Conservation (phyloP, 495 filamentous ascomycete species). For the Penicillium steckii region DNA sequence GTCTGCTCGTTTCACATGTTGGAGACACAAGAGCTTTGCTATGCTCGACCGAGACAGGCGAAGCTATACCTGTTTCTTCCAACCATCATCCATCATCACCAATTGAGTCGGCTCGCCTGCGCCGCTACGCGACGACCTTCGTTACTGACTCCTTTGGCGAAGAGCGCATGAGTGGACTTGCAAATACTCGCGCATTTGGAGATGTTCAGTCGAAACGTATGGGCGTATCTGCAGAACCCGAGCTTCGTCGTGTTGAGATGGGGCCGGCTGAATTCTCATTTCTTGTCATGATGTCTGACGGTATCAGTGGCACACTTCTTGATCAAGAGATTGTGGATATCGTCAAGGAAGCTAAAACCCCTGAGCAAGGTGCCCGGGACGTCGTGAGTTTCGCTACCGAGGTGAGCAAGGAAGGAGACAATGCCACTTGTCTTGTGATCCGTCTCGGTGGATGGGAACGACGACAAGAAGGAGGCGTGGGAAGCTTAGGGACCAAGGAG, state of each 20-base stretch:
- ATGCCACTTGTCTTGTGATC: constrained; percentile 92
- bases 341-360: constrained; percentile 88
- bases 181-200: constrained; percentile 91
- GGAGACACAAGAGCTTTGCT: constrained; percentile 90
- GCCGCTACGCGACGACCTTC: constrained; percentile 81
- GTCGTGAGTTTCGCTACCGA: constrained; percentile 87
- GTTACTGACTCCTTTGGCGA: constrained; percentile 96
- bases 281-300: constrained; percentile 83
- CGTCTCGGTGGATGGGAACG: constrained; percentile 94
- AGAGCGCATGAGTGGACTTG: constrained; percentile 89
- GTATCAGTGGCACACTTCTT: constrained; percentile 73
- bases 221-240: constrained; percentile 90
- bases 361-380: constrained; percentile 75
- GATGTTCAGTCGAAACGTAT: constrained; percentile 89
- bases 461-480: constrained; percentile 80
- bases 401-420: constrained; percentile 78
- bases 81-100: constrained; percentile 91
- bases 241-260: constrained; percentile 72
- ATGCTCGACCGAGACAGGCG: constrained; percentile 75
- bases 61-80: constrained; percentile 74
- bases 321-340: constrained; percentile 97
- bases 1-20: constrained; percentile 84
- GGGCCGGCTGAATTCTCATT: constrained; percentile 82
- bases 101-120: constrained; percentile 74
- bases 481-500: constrained; percentile 88